Percentiles rank a stretch among this genome's conserved stretches.
phyloP scores from a whole-genome alignment of 257 asterid genomes.

The Solanum peruvianum region DNA sequence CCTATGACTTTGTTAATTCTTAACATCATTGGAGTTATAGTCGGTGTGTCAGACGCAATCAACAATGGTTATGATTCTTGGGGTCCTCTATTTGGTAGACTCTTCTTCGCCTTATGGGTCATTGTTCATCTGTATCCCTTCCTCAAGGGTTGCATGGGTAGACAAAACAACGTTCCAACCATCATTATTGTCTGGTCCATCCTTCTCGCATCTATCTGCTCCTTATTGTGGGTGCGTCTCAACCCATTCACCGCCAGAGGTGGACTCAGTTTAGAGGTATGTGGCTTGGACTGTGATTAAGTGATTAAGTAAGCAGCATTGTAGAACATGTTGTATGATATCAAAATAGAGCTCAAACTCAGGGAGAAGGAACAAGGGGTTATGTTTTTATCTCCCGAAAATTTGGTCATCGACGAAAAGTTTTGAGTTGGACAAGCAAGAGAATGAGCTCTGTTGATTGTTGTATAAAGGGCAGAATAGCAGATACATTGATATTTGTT shows the following conservation, averaged over 20 bases:
- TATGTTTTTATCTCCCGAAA: background rate
- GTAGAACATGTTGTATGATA: slow-evolving; percentile 20
- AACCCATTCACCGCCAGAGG: slow-evolving; percentile 62
- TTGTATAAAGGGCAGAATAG: slow-evolving; percentile 33
- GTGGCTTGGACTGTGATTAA: slow-evolving; percentile 88
- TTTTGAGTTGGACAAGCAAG: slow-evolving; percentile 10
- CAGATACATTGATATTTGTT: slow-evolving; percentile 31
- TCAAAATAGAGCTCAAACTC: slow-evolving; percentile 5
- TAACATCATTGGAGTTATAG: slow-evolving; percentile 76
- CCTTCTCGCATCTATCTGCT: slow-evolving; percentile 85
- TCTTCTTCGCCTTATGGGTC: slow-evolving; percentile 95
- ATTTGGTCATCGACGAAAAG: slow-evolving; percentile 5
- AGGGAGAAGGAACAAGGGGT: slow-evolving; percentile 3
- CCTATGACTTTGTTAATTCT: slow-evolving; percentile 77
- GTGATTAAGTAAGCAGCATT: slow-evolving; percentile 33
- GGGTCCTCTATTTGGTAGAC: slow-evolving; percentile 92
- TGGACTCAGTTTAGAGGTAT: slow-evolving; percentile 69
- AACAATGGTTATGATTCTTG: slow-evolving; percentile 87
- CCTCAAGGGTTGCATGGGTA: slow-evolving; percentile 98
- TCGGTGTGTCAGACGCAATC: slow-evolving; percentile 83
- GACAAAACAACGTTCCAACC: slow-evolving; percentile 66
- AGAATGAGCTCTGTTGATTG: slow-evolving; percentile 27
- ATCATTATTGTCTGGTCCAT: slow-evolving; percentile 91
- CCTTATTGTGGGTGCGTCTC: slow-evolving; percentile 85
- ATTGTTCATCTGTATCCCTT: slow-evolving; percentile 87